Conservation (phyloP, 306 rosid species). For the Cicer cuneatum region DNA sequence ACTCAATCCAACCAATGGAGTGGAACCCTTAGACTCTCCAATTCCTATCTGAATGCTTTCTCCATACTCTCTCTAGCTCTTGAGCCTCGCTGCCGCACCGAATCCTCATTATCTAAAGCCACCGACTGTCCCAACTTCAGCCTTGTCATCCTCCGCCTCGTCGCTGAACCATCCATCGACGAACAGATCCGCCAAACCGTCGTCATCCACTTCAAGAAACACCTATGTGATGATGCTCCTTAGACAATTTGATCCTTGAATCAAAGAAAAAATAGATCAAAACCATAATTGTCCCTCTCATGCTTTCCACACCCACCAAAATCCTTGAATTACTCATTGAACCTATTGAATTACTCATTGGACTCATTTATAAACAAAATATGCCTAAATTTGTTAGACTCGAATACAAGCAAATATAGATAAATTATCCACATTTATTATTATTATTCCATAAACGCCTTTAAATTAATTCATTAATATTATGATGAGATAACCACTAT, state of each 20-base stretch:
- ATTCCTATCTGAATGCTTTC: slow-evolving; percentile 80
- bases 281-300: slow-evolving; percentile 78
- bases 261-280: slow-evolving; percentile 89
- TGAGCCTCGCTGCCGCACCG: slow-evolving; percentile 89
- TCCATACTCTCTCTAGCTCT: slow-evolving; percentile 82
- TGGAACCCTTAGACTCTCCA: slow-evolving; percentile 84
- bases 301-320: slow-evolving; percentile 71
- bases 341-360: too few species aligned
- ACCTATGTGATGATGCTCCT: slow-evolving; percentile 75
- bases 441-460: too few species aligned
- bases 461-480: too few species aligned
- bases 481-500: too few species aligned
- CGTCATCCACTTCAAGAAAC: slow-evolving; percentile 90
- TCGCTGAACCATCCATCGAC: slow-evolving; percentile 76
- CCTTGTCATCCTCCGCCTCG: slow-evolving; percentile 88
- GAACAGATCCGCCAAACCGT: slow-evolving; percentile 90
- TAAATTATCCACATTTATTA: too few species aligned
- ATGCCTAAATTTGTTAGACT: too few species aligned
- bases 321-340: slow-evolving; percentile 43
- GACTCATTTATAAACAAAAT: too few species aligned
- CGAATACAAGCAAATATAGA: too few species aligned
- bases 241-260: slow-evolving; percentile 55
- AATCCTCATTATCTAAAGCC: slow-evolving; percentile 71
- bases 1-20: slow-evolving; percentile 56
- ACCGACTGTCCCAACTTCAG: slow-evolving; percentile 74